Base-by-base conservation (phyloP, 2,329 filamentous ascomycete genomes). In the Phialocephala sp. region DNA sequence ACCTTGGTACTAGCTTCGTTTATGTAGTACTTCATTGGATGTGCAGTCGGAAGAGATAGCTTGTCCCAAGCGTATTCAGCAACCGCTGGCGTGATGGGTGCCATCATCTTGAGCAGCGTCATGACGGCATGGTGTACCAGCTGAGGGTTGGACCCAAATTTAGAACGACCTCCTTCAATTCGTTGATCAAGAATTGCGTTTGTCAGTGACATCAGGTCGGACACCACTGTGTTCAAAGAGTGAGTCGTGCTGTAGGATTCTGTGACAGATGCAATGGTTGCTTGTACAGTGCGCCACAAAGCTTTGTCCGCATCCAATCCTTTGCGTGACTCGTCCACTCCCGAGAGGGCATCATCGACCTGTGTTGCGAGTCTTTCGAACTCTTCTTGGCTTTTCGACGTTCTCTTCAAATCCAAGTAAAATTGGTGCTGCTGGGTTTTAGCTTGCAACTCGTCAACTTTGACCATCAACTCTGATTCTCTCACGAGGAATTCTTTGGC, bases 141-240 rank as follows among this genome's bases (percentile, higher is more conserved):
- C 22, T 50, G 45, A 24, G 45, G 24, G 14, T 54, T 15, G 11
- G 32, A 18, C 15, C 12, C 20, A 32, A 27, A 22, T 22, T 20
- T 57, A 2, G 9, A 36, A 32, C 27, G 14, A 4, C 18, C 15
- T 50, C 6, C 37, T 41, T 47, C 43, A n/a, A n/a, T 8, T 43
- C 14, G 20, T 80, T 6, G 80, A 79, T 83, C 83, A 37, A 83
- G 76, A 15, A 93, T 79, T 0, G 81, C 78, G 76, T 97, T 97
- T 4, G 92, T 94, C 18, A 97, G 82, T 50, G 86, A 87, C 84
- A 93, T 97, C 15, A 97, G 82, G 73, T 94, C 90, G 1, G 92
- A 95, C 20, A 97, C 85, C 9, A 92, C 84, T 0, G 92, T 96
- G 79, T 97, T 97, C 61, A 97, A 83, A 0, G 90, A 84, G 75